A percentile compares a stretch with the other conserved stretches of the same genome.
These are phyloP conservation scores for Chytriomyces sp. DNA, from an alignment of 192 early-diverging fungal genomes.

Conservation along the genomic window DNA sequence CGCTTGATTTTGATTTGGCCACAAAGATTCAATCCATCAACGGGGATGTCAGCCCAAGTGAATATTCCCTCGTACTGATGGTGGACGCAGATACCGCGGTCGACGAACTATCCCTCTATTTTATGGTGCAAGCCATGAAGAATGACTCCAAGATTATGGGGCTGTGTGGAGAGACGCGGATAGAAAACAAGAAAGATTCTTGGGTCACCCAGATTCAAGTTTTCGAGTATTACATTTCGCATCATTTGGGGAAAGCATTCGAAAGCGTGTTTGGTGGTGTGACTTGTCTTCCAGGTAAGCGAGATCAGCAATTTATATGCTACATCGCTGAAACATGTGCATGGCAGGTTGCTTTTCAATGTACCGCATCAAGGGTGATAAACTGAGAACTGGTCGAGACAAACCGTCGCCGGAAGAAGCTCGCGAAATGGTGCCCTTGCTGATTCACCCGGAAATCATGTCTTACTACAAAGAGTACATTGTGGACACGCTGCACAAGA, in stretches of 20 bases:
- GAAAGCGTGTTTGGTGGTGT: conserved; percentile 95
- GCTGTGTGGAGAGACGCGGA: conserved; percentile 88
- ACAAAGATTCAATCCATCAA: conserved; percentile 75
- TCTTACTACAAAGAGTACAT: conserved; percentile 51
- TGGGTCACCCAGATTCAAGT: conserved; percentile 92
- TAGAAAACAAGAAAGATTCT: conserved; percentile 82
- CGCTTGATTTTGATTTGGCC: conserved; percentile 87
- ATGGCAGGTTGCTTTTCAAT: conserved; percentile 81
- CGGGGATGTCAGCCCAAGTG: conserved; percentile 49
- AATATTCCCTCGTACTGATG: conserved; percentile 65
- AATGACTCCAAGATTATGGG: conserved; percentile 83
- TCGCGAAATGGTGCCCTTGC: conserved; percentile 64
- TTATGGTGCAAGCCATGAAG: conserved; percentile 67
- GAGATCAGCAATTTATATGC: not conserved
- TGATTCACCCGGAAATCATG: conserved; percentile 82
- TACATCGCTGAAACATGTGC: not conserved
- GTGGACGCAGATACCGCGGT: conserved; percentile 84
- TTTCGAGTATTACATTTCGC: conserved; percentile 93
- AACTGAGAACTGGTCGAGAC: not conserved
- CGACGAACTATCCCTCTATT: conserved; percentile 63
- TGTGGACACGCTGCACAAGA: conserved; percentile 82
- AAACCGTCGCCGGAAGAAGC: conserved; percentile 58
- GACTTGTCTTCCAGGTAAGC: conserved; percentile 82
- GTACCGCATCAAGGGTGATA: conserved; percentile 57
- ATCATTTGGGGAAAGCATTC: conserved; percentile 90